A percentile compares a stretch with the other conserved stretches of the same genome.
phyloP scores from a whole-genome alignment of 257 asterid species.

The Solanum gandarillasii region DNA sequence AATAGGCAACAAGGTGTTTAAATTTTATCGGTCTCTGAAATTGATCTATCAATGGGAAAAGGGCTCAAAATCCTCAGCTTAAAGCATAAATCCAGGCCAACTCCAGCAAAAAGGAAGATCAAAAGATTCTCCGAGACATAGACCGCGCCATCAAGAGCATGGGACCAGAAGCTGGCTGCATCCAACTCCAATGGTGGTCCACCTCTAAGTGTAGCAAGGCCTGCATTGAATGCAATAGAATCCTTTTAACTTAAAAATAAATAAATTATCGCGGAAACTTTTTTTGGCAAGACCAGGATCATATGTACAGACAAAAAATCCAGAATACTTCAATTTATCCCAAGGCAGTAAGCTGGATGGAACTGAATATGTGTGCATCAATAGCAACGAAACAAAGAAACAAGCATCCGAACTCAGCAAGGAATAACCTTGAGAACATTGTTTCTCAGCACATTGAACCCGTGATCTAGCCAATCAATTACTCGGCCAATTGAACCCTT shows the following conservation, averaged over 20 bases:
- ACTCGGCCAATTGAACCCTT: neutral
- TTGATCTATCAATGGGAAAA: conserved; percentile 47
- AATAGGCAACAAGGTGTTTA: neutral
- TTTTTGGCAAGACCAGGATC: neutral
- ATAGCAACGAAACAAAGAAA: neutral
- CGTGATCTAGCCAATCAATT: neutral
- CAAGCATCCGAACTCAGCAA: neutral
- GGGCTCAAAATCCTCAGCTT: conserved; percentile 67
- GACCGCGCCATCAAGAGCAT: conserved; percentile 45
- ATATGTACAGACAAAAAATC: neutral
- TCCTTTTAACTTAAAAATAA: neutral
- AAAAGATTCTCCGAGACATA: conserved; percentile 67
- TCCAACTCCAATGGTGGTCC: conserved; percentile 59
- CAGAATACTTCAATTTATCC: neutral
- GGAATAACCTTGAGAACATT: neutral
- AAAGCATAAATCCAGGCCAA: conserved; percentile 72
- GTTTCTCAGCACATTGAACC: neutral
- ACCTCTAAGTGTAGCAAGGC: conserved; percentile 57
- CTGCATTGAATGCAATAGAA: conserved; percentile 29
- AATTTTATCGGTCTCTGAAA: neutral
- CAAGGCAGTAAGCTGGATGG: neutral
- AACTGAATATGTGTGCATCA: neutral
- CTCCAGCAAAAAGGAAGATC: conserved; percentile 73
- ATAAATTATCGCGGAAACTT: neutral
- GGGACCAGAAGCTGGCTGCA: conserved; percentile 34